Evolutionary conservation across 164 flowering plant species (phyloP).

Genomic region (Pachysandra terminalis): DNA sequence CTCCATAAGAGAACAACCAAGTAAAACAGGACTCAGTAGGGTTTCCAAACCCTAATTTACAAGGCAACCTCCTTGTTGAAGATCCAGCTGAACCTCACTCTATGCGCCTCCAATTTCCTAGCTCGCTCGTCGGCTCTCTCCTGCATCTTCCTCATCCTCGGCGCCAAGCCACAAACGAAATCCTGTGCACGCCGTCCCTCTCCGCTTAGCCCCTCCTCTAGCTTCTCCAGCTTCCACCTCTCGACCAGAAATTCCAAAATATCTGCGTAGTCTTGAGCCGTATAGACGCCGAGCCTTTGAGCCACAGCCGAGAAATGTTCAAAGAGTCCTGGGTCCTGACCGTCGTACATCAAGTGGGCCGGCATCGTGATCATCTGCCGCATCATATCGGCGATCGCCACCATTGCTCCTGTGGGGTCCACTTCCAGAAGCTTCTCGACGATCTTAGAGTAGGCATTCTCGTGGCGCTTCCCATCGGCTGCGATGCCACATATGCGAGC

Average conservation of each 20-base stretch:
- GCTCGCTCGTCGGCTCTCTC: slow-evolving; percentile 46
- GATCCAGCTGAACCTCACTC: slow-evolving; percentile 49
- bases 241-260: slow-evolving; percentile 46
- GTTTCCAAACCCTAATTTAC: not conserved
- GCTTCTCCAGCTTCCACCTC: slow-evolving; percentile 49
- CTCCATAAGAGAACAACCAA: too few relatives aligned
- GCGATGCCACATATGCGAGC: slow-evolving; percentile 56
- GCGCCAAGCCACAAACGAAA: slow-evolving; percentile 44
- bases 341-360: slow-evolving; percentile 56
- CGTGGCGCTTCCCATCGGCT: slow-evolving; percentile 53
- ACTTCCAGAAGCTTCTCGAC: slow-evolving; percentile 51
- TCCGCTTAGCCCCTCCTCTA: slow-evolving; percentile 38
- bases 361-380: slow-evolving; percentile 52
- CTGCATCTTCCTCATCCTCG: slow-evolving; percentile 42
- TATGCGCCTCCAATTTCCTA: slow-evolving; percentile 28
- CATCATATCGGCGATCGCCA: slow-evolving; percentile 48
- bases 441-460: slow-evolving; percentile 39
- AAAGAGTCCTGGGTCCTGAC: slow-evolving; percentile 39
- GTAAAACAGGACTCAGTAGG: too few relatives aligned
- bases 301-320: slow-evolving; percentile 56
- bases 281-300: slow-evolving; percentile 47
- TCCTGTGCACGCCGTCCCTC: slow-evolving; percentile 49
- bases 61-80: slow-evolving; percentile 37
- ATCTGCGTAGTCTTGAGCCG: slow-evolving; percentile 50
- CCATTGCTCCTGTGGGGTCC: slow-evolving; percentile 41